Percentiles rank a stretch among this genome's conserved stretches.
Evolutionary conservation across 2,329 filamentous ascomycete genomes (phyloP).

Genomic region (Neocucurbitaria cava): DNA sequence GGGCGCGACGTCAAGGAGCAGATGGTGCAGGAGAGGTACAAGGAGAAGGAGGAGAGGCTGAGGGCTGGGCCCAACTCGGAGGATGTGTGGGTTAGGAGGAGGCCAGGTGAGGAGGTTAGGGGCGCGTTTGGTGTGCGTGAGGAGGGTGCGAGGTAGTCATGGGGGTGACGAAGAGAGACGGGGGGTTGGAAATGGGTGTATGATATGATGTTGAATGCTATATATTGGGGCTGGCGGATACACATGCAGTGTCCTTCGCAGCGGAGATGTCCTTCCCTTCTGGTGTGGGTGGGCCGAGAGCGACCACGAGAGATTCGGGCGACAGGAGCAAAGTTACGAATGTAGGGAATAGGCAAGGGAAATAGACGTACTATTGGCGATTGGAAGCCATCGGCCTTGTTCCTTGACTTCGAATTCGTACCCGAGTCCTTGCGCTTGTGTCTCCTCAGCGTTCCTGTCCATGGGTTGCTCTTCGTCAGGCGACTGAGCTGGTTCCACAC

Average conservation of each 20-base stretch:
- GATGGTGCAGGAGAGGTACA: constrained; percentile 70
- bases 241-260: too few species aligned
- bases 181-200: not conserved
- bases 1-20: constrained; percentile 64
- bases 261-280: too few species aligned
- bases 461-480: constrained; percentile 93
- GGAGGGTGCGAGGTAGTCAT: not conserved
- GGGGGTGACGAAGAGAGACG: not conserved
- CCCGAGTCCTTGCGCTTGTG: constrained; percentile 75
- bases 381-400: constrained; percentile 98
- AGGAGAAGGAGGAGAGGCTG: constrained; percentile 71
- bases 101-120: constrained; percentile 45
- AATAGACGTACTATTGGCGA: constrained; percentile 95
- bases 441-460: constrained; percentile 80
- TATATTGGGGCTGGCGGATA: too few species aligned
- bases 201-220: not conserved
- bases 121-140: constrained; percentile 29
- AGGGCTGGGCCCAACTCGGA: constrained; percentile 78
- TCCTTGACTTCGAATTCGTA: constrained; percentile 99
- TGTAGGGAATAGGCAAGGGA: constrained; percentile 58
- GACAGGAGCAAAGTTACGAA: constrained; percentile 93
- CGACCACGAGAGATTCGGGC: too few species aligned
- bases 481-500: constrained; percentile 93
- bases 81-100: constrained; percentile 84
- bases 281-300: too few species aligned